These are phyloP conservation scores for Leishmania tarentolae DNA, from an alignment of 208 protist species.

Conservation along the genomic window DNA sequence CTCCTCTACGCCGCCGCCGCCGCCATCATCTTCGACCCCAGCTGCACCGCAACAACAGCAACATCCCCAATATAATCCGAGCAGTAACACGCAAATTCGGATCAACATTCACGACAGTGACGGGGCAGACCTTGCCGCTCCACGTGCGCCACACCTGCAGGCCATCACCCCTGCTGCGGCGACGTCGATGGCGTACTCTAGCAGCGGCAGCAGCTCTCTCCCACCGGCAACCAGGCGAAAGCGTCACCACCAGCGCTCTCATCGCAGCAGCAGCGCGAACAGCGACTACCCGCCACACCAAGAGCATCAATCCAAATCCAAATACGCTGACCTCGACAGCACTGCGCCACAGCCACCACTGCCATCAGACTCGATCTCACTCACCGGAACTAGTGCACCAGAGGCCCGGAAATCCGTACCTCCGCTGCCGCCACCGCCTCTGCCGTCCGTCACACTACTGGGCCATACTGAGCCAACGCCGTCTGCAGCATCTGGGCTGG, in stretches of 20 bases:
- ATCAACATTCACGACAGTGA: slow-evolving; percentile 48
- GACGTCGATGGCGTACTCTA: slow-evolving; percentile 1
- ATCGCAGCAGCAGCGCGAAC: slow-evolving; percentile 7
- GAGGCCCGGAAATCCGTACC: slow-evolving; percentile 14
- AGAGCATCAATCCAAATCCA: neutral
- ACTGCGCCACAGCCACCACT: neutral
- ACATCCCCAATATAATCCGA: slow-evolving; percentile 10
- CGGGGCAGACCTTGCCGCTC: neutral
- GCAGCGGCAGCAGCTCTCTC: neutral
- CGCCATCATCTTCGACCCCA: neutral
- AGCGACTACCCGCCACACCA: neutral
- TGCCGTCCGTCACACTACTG: neutral
- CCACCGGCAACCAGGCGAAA: neutral
- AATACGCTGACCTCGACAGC: slow-evolving; percentile 24
- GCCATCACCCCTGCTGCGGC: neutral
- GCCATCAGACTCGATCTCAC: slow-evolving; percentile 10
- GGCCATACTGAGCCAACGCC: neutral
- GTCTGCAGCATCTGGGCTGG: neutral
- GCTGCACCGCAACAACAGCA: slow-evolving; percentile 7
- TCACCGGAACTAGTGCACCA: slow-evolving; percentile 1
- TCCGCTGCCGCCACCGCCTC: slow-evolving; percentile 29
- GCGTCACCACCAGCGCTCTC: slow-evolving; percentile 16
- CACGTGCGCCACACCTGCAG: neutral
- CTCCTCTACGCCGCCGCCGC: neutral
- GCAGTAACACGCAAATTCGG: slow-evolving; percentile 30